Evolutionary conservation across 352 stramenopile genomes (phyloP), one percentile per base, ranked within the genome.

Genomic region (Phytophthora rubi): DNA sequence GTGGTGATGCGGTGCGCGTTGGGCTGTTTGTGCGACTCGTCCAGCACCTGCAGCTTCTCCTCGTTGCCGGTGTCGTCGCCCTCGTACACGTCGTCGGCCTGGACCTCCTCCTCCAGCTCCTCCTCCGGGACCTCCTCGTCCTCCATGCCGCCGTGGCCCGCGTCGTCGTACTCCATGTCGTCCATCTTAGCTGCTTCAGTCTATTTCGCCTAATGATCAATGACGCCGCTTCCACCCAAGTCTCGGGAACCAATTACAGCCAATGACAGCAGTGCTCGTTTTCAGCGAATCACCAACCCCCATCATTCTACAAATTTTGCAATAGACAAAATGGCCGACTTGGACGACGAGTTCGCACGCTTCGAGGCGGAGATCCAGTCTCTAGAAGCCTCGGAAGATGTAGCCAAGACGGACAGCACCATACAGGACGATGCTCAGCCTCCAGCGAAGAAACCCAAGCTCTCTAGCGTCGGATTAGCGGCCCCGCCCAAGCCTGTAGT

Each of bases 1-100:
- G 97, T 99, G 26, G 98, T 99, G 67, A 99, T 98, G 66, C 96
- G 86, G 59, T 95, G 84, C 18, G 80, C 81, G 71, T 97, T 97
- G 15, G 89, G 86, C 70, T 93, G 81, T 60, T 93, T 93, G 72
- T 96, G 86, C 21, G 85, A 94, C 66, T 94, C 88, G 75, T 96
- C 87, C 18, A 94, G 75, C 65, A 96, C 78, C 65, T 89, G 84
- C 45, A 94, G 68, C 65, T 91, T 91, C 53, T 95, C 84, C 23
- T 92, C 79, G 33, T 75, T 58, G 16, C 48, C 60, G 51, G 61
- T 74, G 26, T 94, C 85, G 9, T 92, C 83, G 51, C 80, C 85
- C 47, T 94, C 86, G 71, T 83, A 91, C 53, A 92, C 30, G 42
- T 94, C 86, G 21, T 94, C 83, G 35, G 86, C 82, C 7, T 89